Base-by-base conservation (phyloP, 768 basidiomycete species). In the Xanthoconium purpureum region DNA sequence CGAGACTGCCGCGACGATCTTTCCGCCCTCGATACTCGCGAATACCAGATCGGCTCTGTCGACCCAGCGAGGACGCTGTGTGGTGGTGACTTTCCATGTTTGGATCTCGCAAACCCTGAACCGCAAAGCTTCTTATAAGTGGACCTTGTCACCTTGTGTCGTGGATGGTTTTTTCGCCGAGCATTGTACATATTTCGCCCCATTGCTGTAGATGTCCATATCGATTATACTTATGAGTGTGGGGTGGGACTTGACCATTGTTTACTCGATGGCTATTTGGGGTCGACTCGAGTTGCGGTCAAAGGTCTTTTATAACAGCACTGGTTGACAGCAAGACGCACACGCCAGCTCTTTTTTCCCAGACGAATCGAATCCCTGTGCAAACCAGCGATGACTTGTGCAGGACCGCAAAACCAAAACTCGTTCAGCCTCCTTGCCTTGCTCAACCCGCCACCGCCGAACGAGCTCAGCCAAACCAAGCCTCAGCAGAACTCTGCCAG, bases 21-120 rank as follows among this genome's bases (percentile, higher is more conserved):
- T 33, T 61, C 48, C 62, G 66, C 28, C 63, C 56, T 55, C 74
- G 75, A 44, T 62, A 73, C 47, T 81, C 80, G 39, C 76, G 79
- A 13, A 80, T 81, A 57, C 79, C 80, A 15, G 79, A 80, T 53
- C 70, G 78, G 61, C 72, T 81, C 36, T 79, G 73, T 64, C 69
- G 62, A 13, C 35, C 65, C 36, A 50, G 44, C 32, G 57, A 57
- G 30, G 60, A 67, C 20, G 30, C 43, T 28, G 30, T 33, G n/a
- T 63, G 68, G 59, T 44, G 29, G n/a, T 71, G 56, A 67, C 36
- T 12, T 36, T 40, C 29, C 42, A 15, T 29, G 35, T 52, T 58
- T 49, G 43, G 56, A 39, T 30, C 40, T 44, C 32, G 11, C 28
- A 24, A 47, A 46, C 56, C 60, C 66, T 56, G 28, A 47, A 50